Evolutionary conservation across 352 stramenopile species (phyloP).

Genomic region (Phytophthora constricta): DNA sequence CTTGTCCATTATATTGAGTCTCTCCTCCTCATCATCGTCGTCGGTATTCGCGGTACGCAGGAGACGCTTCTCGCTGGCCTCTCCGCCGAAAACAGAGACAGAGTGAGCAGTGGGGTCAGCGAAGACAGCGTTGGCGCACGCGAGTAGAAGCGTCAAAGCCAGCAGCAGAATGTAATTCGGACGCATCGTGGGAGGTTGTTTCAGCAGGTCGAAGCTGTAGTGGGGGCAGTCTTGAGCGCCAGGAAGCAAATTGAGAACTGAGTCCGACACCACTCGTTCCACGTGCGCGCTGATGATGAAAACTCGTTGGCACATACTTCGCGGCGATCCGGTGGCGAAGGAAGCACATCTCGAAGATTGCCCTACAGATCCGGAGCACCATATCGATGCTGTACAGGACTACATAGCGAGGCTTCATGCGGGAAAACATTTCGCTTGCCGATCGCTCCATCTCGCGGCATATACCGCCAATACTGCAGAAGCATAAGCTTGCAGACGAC

Average conservation of each 20-base stretch:
- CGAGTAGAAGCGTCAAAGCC: too few relatives aligned
- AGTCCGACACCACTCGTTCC: too few relatives aligned
- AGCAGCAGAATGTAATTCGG: neutral
- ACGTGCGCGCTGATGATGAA: too few relatives aligned
- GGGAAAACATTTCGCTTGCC: too few relatives aligned
- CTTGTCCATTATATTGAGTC: neutral
- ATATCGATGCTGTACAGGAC: neutral
- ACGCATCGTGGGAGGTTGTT: neutral
- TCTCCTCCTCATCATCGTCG: neutral
- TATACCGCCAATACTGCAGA: too few relatives aligned
- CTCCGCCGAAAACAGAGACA: neutral
- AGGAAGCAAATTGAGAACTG: too few relatives aligned
- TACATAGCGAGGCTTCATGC: too few relatives aligned
- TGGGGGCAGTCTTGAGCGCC: too few relatives aligned
- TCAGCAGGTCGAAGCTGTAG: too few relatives aligned
- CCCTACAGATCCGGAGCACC: neutral
- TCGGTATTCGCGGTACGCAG: neutral
- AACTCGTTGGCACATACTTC: neutral
- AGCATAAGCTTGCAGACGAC: too few relatives aligned
- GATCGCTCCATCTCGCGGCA: too few relatives aligned
- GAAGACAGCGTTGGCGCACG: neutral
- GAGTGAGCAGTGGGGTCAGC: neutral
- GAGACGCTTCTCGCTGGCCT: neutral
- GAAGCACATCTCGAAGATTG: too few relatives aligned
- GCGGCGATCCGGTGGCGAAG: neutral